Evolutionary conservation across 2,329 filamentous ascomycete species (phyloP).

Genomic region (Neofusicoccum ribis): DNA sequence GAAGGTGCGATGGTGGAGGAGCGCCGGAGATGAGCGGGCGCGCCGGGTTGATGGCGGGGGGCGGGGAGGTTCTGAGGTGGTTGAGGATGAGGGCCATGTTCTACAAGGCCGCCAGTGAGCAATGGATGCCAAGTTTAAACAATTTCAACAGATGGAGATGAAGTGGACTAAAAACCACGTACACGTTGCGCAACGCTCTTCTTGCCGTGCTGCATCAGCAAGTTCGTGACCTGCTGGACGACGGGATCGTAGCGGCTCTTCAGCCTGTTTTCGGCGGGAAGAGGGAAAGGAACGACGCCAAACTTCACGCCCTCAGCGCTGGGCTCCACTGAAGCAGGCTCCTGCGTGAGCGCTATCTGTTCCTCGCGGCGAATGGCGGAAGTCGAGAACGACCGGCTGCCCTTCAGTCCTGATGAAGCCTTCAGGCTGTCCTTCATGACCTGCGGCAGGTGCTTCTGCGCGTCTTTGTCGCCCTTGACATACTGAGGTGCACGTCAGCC

Average conservation of each 20-base stretch:
- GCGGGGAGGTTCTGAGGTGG: constrained; percentile 77
- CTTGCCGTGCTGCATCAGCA: constrained; percentile 91
- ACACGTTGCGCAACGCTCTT: constrained; percentile 87
- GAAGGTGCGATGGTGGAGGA: constrained; percentile 75
- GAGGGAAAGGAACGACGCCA: constrained; percentile 65
- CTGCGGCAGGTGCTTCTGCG: constrained; percentile 63
- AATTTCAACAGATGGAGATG: background rate
- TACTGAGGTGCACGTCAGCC: constrained; percentile 49
- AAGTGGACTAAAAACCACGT: constrained; percentile 36
- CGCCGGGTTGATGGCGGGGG: constrained; percentile 71
- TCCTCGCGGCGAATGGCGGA: constrained; percentile 41
- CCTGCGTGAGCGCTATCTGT: constrained; percentile 23
- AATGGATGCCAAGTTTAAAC: background rate
- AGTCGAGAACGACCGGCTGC: constrained; percentile 61
- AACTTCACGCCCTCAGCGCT: constrained; percentile 68
- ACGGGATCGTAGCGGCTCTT: constrained; percentile 85
- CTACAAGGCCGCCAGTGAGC: constrained; percentile 45
- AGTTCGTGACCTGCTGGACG: constrained; percentile 81
- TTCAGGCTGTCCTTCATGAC: constrained; percentile 64
- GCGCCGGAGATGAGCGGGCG: constrained; percentile 73
- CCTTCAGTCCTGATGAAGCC: constrained; percentile 36
- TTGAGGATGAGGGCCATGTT: constrained; percentile 83
- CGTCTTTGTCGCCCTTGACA: constrained; percentile 62
- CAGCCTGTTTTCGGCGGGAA: constrained; percentile 64
- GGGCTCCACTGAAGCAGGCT: background rate